phyloP scores from a whole-genome alignment of 169 alveolate species.

The Plasmodium vinckei region DNA sequence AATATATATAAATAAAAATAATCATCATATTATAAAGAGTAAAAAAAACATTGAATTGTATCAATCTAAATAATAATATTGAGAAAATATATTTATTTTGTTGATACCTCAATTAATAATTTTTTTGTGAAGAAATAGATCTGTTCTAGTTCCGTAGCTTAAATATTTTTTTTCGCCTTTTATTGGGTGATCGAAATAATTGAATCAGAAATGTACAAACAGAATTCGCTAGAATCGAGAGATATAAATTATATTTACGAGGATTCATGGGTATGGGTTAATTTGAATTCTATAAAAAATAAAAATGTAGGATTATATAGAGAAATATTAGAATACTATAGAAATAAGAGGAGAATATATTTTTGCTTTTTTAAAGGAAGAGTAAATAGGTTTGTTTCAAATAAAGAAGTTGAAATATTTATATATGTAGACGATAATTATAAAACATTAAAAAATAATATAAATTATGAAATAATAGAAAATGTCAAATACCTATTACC shows the following conservation, averaged over 20 bases:
- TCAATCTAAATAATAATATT: too few relatives aligned
- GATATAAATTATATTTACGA: constrained; percentile 70
- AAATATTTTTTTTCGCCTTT: too few relatives aligned
- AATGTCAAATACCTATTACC: constrained; percentile 77
- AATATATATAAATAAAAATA: too few relatives aligned
- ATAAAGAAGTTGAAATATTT: constrained; percentile 59
- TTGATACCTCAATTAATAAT: too few relatives aligned
- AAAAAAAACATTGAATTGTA: too few relatives aligned
- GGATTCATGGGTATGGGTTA: constrained; percentile 76
- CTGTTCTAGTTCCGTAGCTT: too few relatives aligned
- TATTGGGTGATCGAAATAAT: too few relatives aligned
- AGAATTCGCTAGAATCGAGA: constrained; percentile 53
- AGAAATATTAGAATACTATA: constrained; percentile 56
- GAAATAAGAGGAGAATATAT: constrained; percentile 19
- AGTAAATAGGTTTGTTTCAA: constrained; percentile 67
- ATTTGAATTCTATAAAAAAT: constrained; percentile 67
- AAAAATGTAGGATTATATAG: constrained; percentile 55
- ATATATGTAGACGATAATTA: constrained; percentile 58
- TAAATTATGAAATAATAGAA: constrained; percentile 60
- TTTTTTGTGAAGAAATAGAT: too few relatives aligned
- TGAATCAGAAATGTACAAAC: constrained; percentile 56
- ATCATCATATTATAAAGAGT: too few relatives aligned
- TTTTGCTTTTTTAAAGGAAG: constrained; percentile 75
- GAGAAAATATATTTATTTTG: too few relatives aligned
- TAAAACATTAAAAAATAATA: constrained; percentile 19